Conservation (phyloP, 768 basidiomycete genomes). For the Lanmaoa rubissima region DNA sequence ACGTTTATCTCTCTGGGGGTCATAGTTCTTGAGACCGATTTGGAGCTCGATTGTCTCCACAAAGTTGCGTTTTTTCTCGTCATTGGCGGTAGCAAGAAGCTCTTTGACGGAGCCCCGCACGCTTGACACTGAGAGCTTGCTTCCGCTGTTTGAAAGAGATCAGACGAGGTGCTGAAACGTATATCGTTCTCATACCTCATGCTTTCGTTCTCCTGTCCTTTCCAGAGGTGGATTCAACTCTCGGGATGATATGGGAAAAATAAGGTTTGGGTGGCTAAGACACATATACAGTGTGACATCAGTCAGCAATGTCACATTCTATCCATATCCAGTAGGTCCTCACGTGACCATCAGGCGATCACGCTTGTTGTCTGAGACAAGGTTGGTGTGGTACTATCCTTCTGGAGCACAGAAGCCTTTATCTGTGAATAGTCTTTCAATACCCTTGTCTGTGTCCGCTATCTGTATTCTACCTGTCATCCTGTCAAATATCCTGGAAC, state of each 20-base stretch:
- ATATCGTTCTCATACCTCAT: conserved; percentile 28
- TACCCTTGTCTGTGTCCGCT: background rate
- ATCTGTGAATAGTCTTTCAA: conserved; percentile 11
- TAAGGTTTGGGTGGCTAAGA: conserved; percentile 33
- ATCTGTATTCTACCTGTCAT: background rate
- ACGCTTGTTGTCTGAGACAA: conserved; percentile 17
- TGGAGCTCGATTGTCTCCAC: conserved; percentile 96
- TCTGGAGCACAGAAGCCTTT: background rate
- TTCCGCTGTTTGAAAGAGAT: conserved; percentile 31
- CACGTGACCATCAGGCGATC: conserved; percentile 25
- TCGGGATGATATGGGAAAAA: conserved; percentile 23
- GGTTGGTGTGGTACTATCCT: background rate
- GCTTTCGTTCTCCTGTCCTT: conserved; percentile 24
- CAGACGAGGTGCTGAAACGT: background rate
- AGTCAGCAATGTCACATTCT: conserved; percentile 18
- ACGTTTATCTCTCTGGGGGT: conserved; percentile 99
- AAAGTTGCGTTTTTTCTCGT: conserved; percentile 92
- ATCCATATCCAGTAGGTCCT: background rate
- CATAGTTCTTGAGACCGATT: conserved; percentile 98
- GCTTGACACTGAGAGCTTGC: conserved; percentile 98
- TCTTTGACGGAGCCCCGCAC: conserved; percentile 98
- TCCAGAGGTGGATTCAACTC: conserved; percentile 11
- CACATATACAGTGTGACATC: conserved; percentile 37
- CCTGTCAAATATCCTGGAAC: background rate
- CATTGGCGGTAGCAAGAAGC: conserved; percentile 76